These are phyloP conservation scores for Themeda triandra DNA, from an alignment of 176 grass and related monocot genomes.

Conservation along the genomic window DNA sequence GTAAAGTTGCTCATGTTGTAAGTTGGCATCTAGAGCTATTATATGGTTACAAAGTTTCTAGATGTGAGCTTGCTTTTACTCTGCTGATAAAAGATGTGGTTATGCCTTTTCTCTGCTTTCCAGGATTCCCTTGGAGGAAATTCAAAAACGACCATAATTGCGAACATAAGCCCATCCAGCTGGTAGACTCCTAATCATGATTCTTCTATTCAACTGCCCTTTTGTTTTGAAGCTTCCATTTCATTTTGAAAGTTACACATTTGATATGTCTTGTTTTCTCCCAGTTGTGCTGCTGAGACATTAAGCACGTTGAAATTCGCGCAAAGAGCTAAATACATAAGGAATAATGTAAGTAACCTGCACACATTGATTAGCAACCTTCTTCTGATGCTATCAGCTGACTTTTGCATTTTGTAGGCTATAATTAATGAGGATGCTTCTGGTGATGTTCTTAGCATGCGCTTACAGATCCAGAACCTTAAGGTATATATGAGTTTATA, in stretches of 20 bases:
- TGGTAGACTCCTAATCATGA: slow-evolving; percentile 46
- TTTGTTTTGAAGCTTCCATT: neutral
- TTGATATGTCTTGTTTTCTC: slow-evolving; percentile 24
- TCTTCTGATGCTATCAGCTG: neutral
- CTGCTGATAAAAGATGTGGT: neutral
- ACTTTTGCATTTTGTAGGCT: slow-evolving; percentile 52
- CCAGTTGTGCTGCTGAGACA: slow-evolving; percentile 85
- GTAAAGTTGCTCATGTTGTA: neutral
- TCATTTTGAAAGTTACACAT: neutral
- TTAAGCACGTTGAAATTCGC: slow-evolving; percentile 98
- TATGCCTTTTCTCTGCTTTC: slow-evolving; percentile 28
- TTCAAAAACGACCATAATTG: slow-evolving; percentile 97
- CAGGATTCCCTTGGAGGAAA: slow-evolving; percentile 97
- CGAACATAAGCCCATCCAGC: slow-evolving; percentile 96
- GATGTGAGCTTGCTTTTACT: neutral
- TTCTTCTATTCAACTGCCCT: neutral
- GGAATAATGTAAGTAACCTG: slow-evolving; percentile 74
- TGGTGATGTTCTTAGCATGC: slow-evolving; percentile 92
- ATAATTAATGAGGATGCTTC: slow-evolving; percentile 96
- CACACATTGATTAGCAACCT: neutral
- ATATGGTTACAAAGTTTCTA: neutral
- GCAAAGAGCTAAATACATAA: slow-evolving; percentile 92
- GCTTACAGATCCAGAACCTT: slow-evolving; percentile 87
- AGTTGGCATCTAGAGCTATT: neutral
- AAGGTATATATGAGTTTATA: slow-evolving; percentile 56